Percentiles rank a stretch among this genome's conserved stretches.
phyloP scores from a whole-genome alignment of 177 flowering plant genomes.

The Telopea speciosissima region DNA sequence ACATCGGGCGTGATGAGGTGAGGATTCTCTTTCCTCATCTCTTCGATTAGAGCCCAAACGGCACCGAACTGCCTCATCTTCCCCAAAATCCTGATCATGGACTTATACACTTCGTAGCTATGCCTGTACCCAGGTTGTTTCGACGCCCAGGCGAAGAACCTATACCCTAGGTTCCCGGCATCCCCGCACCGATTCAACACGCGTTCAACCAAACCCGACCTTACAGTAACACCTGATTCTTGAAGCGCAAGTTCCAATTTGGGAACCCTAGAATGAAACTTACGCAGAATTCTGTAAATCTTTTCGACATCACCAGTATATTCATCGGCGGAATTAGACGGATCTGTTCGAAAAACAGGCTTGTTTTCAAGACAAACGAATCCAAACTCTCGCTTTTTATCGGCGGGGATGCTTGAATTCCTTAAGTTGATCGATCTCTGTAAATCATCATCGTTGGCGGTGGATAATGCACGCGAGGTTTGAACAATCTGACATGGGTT shows the following conservation, averaged over 20 bases:
- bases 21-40: conserved; percentile 70
- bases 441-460: background rate
- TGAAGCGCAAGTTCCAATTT: conserved; percentile 74
- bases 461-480: background rate
- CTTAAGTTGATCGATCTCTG: background rate
- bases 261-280: conserved; percentile 68
- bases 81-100: conserved; percentile 61
- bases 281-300: conserved; percentile 58
- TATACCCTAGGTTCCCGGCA: conserved; percentile 78
- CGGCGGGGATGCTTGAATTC: background rate
- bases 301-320: conserved; percentile 65
- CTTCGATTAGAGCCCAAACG: conserved; percentile 85
- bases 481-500: conserved; percentile 4
- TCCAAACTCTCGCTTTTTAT: conserved; percentile 17
- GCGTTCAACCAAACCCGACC: conserved; percentile 56
- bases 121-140: conserved; percentile 71
- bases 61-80: conserved; percentile 91
- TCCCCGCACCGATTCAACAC: conserved; percentile 84
- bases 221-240: conserved; percentile 46
- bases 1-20: conserved; percentile 54
- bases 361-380: conserved; percentile 28
- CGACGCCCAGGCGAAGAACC: conserved; percentile 75
- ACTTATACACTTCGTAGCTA: conserved; percentile 68
- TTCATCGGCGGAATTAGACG: conserved; percentile 34
- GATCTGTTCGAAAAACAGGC: conserved; percentile 1